These are phyloP conservation scores for Euphrasia confusa DNA, from an alignment of 257 asterid species.

Conservation along the genomic window DNA sequence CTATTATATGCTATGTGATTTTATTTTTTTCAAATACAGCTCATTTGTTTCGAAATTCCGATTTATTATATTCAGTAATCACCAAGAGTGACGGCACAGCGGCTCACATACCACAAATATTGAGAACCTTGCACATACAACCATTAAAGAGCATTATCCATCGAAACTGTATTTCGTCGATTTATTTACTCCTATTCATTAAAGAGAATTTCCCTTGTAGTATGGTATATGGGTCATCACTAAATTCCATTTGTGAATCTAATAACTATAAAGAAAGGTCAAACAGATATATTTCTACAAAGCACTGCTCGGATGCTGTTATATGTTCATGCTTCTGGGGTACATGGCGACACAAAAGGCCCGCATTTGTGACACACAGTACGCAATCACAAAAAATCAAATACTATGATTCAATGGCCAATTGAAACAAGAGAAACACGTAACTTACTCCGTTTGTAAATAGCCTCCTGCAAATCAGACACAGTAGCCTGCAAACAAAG, in stretches of 20 bases:
- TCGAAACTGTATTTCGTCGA: background rate
- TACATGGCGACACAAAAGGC: background rate
- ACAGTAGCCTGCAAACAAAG: conserved; percentile 67
- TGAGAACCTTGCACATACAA: background rate
- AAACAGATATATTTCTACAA: background rate
- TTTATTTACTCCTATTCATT: background rate
- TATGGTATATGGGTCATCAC: background rate
- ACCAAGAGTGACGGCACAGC: background rate
- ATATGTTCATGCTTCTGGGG: background rate
- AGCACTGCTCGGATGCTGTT: background rate
- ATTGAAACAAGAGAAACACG: conserved; percentile 9
- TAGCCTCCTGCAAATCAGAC: conserved; percentile 90
- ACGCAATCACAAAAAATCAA: too few species aligned
- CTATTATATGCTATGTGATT: too few species aligned
- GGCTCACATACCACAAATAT: background rate
- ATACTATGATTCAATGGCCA: too few species aligned
- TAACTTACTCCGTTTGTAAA: conserved; percentile 69
- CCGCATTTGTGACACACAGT: too few species aligned
- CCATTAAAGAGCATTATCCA: background rate
- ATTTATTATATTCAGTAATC: too few species aligned
- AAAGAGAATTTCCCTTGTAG: background rate
- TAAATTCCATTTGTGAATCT: background rate
- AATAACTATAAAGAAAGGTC: too few species aligned
- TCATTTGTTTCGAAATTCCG: too few species aligned
- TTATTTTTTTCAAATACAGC: too few species aligned